phyloP scores from a whole-genome alignment of 2,329 filamentous ascomycete genomes.

The Penicillium rolfsii region DNA sequence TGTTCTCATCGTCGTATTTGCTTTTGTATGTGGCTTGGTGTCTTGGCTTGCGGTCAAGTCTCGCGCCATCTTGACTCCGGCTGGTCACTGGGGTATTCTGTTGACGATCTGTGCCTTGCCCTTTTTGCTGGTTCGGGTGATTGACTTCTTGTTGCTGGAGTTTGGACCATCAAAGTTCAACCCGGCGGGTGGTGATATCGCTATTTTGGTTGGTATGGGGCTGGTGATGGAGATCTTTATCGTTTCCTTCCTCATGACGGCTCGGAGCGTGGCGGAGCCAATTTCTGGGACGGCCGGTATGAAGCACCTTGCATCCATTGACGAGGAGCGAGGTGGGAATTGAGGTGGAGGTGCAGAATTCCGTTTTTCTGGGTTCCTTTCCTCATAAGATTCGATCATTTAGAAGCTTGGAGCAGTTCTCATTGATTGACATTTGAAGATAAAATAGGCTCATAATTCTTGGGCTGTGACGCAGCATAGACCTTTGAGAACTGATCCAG shows the following conservation, averaged over 20 bases:
- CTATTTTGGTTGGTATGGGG: slow-evolving; percentile 28
- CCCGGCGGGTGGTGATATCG: slow-evolving; percentile 20
- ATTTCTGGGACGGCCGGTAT: slow-evolving; percentile 11
- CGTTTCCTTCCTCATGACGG: slow-evolving; percentile 23
- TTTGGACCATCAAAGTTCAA: slow-evolving; percentile 26
- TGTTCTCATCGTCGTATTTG: slow-evolving; percentile 29
- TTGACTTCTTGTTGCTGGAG: slow-evolving; percentile 28
- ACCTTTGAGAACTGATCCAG: slow-evolving; percentile 29
- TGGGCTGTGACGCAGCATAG: slow-evolving; percentile 31
- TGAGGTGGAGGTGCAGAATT: slow-evolving; percentile 10
- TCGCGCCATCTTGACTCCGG: slow-evolving; percentile 22
- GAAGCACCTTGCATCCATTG: slow-evolving; percentile 5
- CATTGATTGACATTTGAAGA: slow-evolving; percentile 3
- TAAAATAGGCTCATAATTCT: slow-evolving; percentile 18
- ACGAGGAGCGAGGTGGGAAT: slow-evolving; percentile 7
- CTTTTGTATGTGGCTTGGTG: slow-evolving; percentile 28
- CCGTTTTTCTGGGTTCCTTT: background rate
- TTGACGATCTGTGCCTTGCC: slow-evolving; percentile 25
- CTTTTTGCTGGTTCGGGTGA: slow-evolving; percentile 29
- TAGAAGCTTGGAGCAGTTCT: background rate
- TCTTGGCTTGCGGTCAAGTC: slow-evolving; percentile 26
- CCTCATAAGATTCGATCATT: background rate
- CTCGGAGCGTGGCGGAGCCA: slow-evolving; percentile 30
- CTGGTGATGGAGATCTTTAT: slow-evolving; percentile 34
- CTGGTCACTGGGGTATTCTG: slow-evolving; percentile 25